Percentiles rank a stretch among this genome's conserved stretches.
These are phyloP conservation scores for Solanum chiquidenum DNA, from an alignment of 257 asterid species.

Conservation along the genomic window DNA sequence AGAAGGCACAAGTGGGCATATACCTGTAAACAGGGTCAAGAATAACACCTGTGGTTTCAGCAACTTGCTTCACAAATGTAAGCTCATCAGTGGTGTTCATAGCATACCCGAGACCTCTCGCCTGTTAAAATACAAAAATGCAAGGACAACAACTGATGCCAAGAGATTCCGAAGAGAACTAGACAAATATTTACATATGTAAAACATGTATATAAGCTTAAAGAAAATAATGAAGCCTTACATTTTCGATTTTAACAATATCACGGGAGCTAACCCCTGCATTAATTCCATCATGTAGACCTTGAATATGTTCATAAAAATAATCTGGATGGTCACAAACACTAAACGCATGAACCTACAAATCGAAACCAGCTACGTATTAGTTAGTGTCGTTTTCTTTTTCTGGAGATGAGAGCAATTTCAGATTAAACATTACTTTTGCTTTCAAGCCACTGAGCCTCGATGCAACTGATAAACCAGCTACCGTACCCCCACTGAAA, in stretches of 20 bases:
- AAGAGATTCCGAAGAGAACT: neutral
- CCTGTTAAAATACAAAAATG: conserved; percentile 34
- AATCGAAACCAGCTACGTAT: neutral
- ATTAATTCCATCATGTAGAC: conserved; percentile 69
- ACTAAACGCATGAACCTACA: conserved; percentile 66
- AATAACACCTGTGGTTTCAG: conserved; percentile 72
- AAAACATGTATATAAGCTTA: neutral
- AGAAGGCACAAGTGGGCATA: conserved; percentile 9
- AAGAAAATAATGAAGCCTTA: conserved; percentile 20
- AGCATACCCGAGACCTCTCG: conserved; percentile 94
- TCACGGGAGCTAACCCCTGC: conserved; percentile 69
- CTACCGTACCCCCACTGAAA: conserved; percentile 88
- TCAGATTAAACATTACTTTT: conserved; percentile 31
- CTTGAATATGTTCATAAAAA: conserved; percentile 65
- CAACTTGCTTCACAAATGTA: conserved; percentile 62
- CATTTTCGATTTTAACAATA: conserved; percentile 57
- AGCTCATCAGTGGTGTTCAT: conserved; percentile 74
- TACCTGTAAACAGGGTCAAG: conserved; percentile 98
- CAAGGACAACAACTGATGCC: neutral
- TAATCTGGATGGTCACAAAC: conserved; percentile 91
- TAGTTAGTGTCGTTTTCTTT: neutral
- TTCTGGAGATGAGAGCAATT: neutral
- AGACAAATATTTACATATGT: neutral
- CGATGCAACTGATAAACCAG: conserved; percentile 77
- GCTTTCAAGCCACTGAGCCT: conserved; percentile 63